These are phyloP conservation scores for Selaginella tamariscina DNA, from an alignment of 75 land plant species.

Conservation along the genomic window DNA sequence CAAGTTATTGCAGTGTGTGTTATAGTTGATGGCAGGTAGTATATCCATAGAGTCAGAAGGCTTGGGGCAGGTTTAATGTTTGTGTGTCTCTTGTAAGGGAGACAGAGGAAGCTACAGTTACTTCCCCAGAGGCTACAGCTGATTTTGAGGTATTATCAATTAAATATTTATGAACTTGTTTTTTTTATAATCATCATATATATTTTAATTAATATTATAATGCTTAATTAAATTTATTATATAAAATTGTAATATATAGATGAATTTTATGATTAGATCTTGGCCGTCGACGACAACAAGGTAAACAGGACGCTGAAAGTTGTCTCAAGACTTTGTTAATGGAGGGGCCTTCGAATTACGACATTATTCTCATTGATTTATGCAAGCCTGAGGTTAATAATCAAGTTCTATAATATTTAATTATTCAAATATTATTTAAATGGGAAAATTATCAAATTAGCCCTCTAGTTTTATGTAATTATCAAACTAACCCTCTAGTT, in stretches of 20 bases:
- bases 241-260: no score
- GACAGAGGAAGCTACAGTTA: background rate
- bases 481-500: no score
- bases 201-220: no score
- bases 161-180: background rate
- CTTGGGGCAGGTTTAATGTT: conserved; percentile 24
- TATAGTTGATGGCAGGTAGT: conserved; percentile 84
- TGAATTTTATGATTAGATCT: conserved; percentile 12
- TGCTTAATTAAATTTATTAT: no score
- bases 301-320: conserved; percentile 56
- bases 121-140: background rate
- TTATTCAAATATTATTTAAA: background rate
- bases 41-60: conserved; percentile 50
- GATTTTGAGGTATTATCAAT: background rate
- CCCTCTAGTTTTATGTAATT: no score
- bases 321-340: conserved; percentile 44
- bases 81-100: background rate
- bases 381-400: conserved; percentile 50
- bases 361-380: conserved; percentile 51
- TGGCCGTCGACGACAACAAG: conserved; percentile 57
- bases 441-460: no score
- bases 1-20: background rate
- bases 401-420: background rate
- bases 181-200: background rate
- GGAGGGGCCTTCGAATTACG: conserved; percentile 28